phyloP scores from a whole-genome alignment of 116 monocot species.

The Cymodocea nodosa region DNA sequence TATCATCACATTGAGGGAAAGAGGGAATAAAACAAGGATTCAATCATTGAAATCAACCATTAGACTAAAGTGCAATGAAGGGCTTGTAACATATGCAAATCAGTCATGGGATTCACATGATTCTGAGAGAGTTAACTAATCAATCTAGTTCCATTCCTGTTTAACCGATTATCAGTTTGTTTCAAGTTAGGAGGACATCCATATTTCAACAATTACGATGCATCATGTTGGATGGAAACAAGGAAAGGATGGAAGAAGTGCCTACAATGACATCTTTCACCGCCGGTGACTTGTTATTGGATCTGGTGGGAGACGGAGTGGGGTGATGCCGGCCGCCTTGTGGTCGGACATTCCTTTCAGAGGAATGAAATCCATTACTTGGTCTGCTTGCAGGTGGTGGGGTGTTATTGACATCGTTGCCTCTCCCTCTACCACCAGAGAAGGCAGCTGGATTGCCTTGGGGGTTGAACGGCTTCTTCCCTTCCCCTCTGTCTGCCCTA shows the following conservation, averaged over 20 bases:
- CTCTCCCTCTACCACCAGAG: neutral
- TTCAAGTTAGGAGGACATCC: too few relatives aligned
- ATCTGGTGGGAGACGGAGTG: neutral
- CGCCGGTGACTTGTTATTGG: neutral
- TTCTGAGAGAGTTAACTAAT: too few relatives aligned
- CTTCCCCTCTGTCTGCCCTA: conserved; percentile 25
- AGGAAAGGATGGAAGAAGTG: neutral
- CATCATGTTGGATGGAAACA: neutral
- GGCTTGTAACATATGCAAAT: too few relatives aligned
- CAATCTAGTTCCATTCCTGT: too few relatives aligned
- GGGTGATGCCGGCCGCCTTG: neutral
- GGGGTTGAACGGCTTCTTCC: conserved; percentile 29
- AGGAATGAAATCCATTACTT: neutral
- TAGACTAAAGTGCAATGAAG: too few relatives aligned
- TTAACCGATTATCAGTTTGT: too few relatives aligned
- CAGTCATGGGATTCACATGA: too few relatives aligned
- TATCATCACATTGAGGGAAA: too few relatives aligned
- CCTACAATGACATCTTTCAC: neutral
- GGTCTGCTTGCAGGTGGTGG: neutral
- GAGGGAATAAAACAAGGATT: too few relatives aligned
- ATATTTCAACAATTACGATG: too few relatives aligned
- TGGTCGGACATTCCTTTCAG: neutral
- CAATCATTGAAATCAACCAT: too few relatives aligned
- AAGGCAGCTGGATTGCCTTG: conserved; percentile 30
- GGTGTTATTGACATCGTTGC: neutral